These are phyloP conservation scores for Purshia tridentata DNA, from an alignment of 306 rosid species.

Conservation along the genomic window DNA sequence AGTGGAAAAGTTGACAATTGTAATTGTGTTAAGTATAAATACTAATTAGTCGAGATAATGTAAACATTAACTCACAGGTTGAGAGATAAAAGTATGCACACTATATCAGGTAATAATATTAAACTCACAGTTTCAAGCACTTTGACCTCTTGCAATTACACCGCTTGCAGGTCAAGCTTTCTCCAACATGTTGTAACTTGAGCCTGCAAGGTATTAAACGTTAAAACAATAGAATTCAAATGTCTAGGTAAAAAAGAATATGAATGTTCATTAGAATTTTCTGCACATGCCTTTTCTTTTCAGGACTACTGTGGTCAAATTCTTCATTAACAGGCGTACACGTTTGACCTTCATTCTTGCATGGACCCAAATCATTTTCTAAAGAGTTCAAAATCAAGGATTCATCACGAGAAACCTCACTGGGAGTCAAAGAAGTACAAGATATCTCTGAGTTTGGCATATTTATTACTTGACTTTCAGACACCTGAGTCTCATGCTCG, in stretches of 20 bases:
- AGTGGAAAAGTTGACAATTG: not conserved
- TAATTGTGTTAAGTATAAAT: not conserved
- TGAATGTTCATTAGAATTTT: not conserved
- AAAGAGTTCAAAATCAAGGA: not conserved
- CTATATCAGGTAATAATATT: not conserved
- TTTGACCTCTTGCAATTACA: slow-evolving; percentile 36
- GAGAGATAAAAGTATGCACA: not conserved
- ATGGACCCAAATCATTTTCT: slow-evolving; percentile 17
- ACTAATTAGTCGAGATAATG: not conserved
- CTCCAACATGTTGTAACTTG: slow-evolving; percentile 23
- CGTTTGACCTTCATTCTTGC: slow-evolving; percentile 10
- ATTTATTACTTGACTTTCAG: not conserved
- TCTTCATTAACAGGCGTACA: slow-evolving; percentile 5
- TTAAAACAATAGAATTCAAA: not conserved
- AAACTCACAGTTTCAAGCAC: slow-evolving; percentile 33
- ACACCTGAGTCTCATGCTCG: slow-evolving; percentile 7
- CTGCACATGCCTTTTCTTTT: slow-evolving; percentile 25
- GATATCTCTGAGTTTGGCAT: not conserved
- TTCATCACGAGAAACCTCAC: slow-evolving; percentile 7
- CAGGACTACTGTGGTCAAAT: slow-evolving; percentile 20
- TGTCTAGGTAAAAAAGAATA: not conserved
- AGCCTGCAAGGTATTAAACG: slow-evolving; percentile 4
- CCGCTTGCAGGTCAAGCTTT: slow-evolving; percentile 30
- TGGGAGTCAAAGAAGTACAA: slow-evolving; percentile 2
- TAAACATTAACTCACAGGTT: not conserved